Conservation (phyloP, 345 rosid species). For the Populus nigra region DNA sequence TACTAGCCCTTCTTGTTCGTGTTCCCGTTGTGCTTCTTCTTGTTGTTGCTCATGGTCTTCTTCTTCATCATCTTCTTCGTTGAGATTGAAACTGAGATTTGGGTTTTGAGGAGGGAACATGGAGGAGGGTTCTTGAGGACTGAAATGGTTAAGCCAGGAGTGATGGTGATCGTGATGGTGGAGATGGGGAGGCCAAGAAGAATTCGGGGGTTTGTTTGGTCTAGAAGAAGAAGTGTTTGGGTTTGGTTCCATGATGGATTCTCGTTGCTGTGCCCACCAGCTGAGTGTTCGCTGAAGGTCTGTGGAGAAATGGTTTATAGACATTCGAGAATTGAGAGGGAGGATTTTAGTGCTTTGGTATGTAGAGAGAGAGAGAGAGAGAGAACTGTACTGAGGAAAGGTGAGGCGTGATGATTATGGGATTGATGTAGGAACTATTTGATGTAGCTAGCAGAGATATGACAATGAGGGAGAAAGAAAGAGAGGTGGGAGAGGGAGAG, state of each 20-base stretch:
- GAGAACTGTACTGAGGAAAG: neutral
- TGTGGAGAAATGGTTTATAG: constrained; percentile 46
- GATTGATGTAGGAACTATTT: constrained; percentile 22
- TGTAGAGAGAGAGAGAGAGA: constrained; percentile 17
- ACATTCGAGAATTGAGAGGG: constrained; percentile 25
- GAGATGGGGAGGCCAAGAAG: neutral
- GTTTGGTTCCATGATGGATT: constrained; percentile 17
- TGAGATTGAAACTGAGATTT: constrained; percentile 26
- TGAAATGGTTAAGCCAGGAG: neutral
- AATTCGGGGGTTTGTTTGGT: neutral
- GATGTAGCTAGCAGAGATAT: constrained; percentile 10
- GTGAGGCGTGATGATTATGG: constrained; percentile 22
- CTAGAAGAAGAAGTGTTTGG: constrained; percentile 2
- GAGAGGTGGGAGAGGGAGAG: constrained; percentile 8
- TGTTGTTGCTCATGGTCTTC: neutral
- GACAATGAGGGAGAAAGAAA: constrained; percentile 2
- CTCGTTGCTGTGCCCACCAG: constrained; percentile 40
- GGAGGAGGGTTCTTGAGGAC: neutral
- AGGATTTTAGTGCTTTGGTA: neutral
- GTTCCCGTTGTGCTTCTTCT: neutral
- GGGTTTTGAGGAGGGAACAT: constrained; percentile 15
- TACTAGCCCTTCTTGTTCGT: neutral
- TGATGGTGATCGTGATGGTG: constrained; percentile 7
- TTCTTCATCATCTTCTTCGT: constrained; percentile 10
- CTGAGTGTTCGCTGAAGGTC: constrained; percentile 36